Conservation (phyloP, 1,139 yeast species). For the Sugiyamaella paludigena region DNA sequence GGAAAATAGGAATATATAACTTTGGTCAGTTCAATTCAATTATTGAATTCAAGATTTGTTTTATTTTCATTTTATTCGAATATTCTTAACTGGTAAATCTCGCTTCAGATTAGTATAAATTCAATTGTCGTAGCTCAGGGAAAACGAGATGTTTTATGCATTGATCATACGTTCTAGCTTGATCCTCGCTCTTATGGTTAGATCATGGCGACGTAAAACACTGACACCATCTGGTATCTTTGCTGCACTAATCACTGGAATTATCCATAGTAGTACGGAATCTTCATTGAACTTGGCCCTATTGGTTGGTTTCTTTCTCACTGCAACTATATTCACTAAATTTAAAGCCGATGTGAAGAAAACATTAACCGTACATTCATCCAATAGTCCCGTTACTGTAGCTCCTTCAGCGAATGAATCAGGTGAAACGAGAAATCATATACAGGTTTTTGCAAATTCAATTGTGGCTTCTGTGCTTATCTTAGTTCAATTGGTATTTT, state of each 20-base stretch:
- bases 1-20: no score
- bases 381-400: constrained; percentile 4
- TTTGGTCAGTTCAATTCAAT: no score
- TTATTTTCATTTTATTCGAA: no score
- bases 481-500: constrained; percentile 17
- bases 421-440: constrained; percentile 38
- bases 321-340: constrained; percentile 46
- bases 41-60: no score
- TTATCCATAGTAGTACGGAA: constrained; percentile 43
- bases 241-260: constrained; percentile 43
- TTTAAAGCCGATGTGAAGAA: constrained; percentile 37
- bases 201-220: constrained; percentile 39
- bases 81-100: no score
- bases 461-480: constrained; percentile 37
- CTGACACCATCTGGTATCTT: constrained; percentile 41
- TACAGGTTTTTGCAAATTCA: constrained; percentile 47
- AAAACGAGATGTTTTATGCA: neutral
- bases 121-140: no score
- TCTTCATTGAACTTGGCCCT: constrained; percentile 39
- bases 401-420: constrained; percentile 18
- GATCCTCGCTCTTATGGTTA: constrained; percentile 22
- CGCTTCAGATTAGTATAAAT: no score
- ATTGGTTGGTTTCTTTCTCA: constrained; percentile 41
- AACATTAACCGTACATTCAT: constrained; percentile 27
- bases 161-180: neutral